Base-by-base conservation (phyloP, 495 filamentous ascomycete genomes). In the Haplographium delicatum region DNA sequence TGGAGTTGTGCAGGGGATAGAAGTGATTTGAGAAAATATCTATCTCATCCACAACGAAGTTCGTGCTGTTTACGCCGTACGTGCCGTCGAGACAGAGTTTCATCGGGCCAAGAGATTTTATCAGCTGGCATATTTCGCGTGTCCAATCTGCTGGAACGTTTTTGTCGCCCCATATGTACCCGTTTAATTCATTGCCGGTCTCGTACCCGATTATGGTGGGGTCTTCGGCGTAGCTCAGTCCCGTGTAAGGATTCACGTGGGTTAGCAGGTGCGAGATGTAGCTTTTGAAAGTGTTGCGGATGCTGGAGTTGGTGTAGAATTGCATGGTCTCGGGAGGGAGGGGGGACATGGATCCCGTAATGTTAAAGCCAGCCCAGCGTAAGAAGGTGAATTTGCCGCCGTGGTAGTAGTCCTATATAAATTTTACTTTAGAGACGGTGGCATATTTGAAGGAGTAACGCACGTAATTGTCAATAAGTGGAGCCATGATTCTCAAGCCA, bases 311-410 rank as follows among this genome's bases (percentile, higher is more conserved):
- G n/a, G 66, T 78, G 58, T 78, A 78, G 60, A 79, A 80, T 47
- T 73, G 57, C 60, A 70, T 66, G 22, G 76, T 66, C 11, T 59
- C 54, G 5, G 72, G 68, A 50, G 72, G 68, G 5, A 59, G 39
- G 4, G 56, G 56, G 11, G 51, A 62, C 39, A 72, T 65, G 13
- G 34, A 50, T 45, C 65, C 61, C 5, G 59, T 68, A 38, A 78
- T 71, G 51, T 78, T 65, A 56, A 74, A 72, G 13, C 76, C 74
- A 20, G 61, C 54, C 67, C 69, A 79, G 24, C 76, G 69, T 20
- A 79, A 66, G 62, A 78, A 80, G 51, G 66, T 66, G 59, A 73
- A 80, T 60, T 78, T 78, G n/a, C 75, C 75, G 31, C 75, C 75
- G 48, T 79, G 75, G 55, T 79, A 80, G 45, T 79, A 79, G 54